Evolutionary conservation across 768 basidiomycete genomes (phyloP).

Genomic region (Mycena amicta): DNA sequence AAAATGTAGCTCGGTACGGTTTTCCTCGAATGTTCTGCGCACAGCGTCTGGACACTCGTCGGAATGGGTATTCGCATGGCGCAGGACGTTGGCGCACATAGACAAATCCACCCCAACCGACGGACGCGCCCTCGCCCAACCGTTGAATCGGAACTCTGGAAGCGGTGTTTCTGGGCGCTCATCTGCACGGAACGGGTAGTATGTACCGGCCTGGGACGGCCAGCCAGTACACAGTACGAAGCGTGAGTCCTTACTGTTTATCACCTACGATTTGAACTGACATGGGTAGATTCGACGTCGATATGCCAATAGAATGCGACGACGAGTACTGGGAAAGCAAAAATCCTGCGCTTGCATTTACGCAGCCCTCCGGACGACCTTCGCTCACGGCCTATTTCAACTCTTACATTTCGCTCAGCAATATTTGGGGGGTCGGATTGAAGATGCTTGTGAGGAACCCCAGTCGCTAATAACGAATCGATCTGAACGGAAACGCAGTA

Average conservation of each 20-base stretch:
- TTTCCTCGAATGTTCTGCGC: slow-evolving; percentile 36
- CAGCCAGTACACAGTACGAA: slow-evolving; percentile 53
- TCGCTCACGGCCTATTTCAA: slow-evolving; percentile 38
- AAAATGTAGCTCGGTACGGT: slow-evolving; percentile 30
- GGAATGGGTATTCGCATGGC: slow-evolving; percentile 52
- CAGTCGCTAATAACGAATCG: background rate
- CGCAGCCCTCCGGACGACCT: slow-evolving; percentile 43
- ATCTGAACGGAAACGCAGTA: background rate
- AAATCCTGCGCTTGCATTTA: slow-evolving; percentile 40
- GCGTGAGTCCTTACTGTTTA: slow-evolving; percentile 36
- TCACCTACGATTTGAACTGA: background rate
- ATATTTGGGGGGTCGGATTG: slow-evolving; percentile 45
- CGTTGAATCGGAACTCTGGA: slow-evolving; percentile 51
- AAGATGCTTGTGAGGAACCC: slow-evolving; percentile 23
- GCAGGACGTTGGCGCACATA: slow-evolving; percentile 42
- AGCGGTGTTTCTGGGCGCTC: slow-evolving; percentile 43
- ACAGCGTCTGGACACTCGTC: slow-evolving; percentile 48
- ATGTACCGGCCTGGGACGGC: slow-evolving; percentile 46
- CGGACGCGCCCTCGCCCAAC: slow-evolving; percentile 22
- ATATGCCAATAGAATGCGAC: slow-evolving; percentile 49
- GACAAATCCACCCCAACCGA: slow-evolving; percentile 15
- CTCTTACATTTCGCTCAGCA: slow-evolving; percentile 39
- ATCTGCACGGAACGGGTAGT: slow-evolving; percentile 29
- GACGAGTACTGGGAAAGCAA: slow-evolving; percentile 32
- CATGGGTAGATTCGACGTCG: slow-evolving; percentile 50